Conservation (phyloP, 2,329 filamentous ascomycete species). For the Tolypocladium inflatum region DNA sequence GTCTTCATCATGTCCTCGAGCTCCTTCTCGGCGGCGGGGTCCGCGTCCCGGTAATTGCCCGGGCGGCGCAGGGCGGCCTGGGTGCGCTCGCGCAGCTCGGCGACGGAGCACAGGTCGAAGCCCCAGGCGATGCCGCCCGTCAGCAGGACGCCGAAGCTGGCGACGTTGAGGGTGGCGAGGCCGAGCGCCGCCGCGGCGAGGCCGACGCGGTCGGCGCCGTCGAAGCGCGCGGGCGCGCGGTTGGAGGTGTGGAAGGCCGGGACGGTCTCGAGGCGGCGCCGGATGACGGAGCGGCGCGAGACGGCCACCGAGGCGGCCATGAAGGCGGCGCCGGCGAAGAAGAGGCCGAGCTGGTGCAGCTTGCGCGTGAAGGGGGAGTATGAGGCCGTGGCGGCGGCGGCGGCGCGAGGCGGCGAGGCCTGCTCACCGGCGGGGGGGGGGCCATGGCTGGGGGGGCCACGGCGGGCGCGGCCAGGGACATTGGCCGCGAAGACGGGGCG, state of each 20-base stretch:
- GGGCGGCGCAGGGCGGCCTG: conserved; percentile 29
- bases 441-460: not conserved
- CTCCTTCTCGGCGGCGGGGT: conserved; percentile 45
- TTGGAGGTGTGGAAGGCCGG: conserved; percentile 66
- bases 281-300: conserved; percentile 59
- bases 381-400: not conserved
- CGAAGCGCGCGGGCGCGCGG: conserved; percentile 19
- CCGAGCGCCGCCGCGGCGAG: conserved; percentile 78
- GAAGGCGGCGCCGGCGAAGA: conserved; percentile 68
- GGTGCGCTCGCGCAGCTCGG: conserved; percentile 51
- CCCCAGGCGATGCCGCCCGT: conserved; percentile 67
- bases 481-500: not conserved
- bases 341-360: conserved; percentile 55
- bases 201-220: conserved; percentile 27
- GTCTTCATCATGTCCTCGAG: conserved; percentile 53
- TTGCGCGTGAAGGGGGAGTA: conserved; percentile 30
- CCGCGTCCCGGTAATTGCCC: conserved; percentile 15
- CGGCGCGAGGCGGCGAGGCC: not conserved
- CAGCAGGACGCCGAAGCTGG: conserved; percentile 64
- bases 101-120: conserved; percentile 63
- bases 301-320: conserved; percentile 62
- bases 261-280: conserved; percentile 49
- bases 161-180: conserved; percentile 78
- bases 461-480: not conserved
- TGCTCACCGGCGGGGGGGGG: not conserved